These are phyloP conservation scores for Schwanniomyces vanrijiae DNA, from an alignment of 805 yeast species.

Conservation along the genomic window DNA sequence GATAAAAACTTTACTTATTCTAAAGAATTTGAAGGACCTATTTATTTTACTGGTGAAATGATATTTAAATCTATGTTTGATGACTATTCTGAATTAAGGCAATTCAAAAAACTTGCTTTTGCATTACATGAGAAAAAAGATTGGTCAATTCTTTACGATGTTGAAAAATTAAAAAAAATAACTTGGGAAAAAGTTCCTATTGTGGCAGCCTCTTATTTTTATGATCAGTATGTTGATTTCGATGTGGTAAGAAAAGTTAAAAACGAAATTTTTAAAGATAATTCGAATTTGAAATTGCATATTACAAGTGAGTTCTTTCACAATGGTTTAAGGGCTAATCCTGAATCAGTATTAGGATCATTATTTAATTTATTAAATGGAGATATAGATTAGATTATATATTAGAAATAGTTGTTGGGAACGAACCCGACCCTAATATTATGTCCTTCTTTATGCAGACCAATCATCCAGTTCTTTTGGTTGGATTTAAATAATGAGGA, in stretches of 20 bases:
- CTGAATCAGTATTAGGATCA: conserved; percentile 37
- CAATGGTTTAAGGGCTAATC: conserved; percentile 46
- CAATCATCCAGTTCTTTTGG: conserved; percentile 34
- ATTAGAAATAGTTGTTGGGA: conserved; percentile 27
- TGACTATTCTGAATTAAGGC: conserved; percentile 44
- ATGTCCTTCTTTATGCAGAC: conserved; percentile 14
- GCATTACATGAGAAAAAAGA: conserved; percentile 29
- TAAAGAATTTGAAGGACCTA: conserved; percentile 15
- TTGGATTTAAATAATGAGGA: conserved; percentile 17
- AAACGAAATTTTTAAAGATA: conserved; percentile 21
- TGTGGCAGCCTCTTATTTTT: conserved; percentile 49
- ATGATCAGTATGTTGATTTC: conserved; percentile 55
- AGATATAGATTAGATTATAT: conserved; percentile 34
- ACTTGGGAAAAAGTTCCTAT: conserved; percentile 40
- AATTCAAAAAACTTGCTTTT: conserved; percentile 41
- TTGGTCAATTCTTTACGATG: conserved; percentile 42
- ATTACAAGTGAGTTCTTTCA: conserved; percentile 53
- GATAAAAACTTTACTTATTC: conserved; percentile 24
- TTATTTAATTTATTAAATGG: conserved; percentile 40
- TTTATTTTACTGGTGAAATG: conserved; percentile 57
- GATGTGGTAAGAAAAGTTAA: conserved; percentile 38
- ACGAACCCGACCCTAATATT: conserved; percentile 34
- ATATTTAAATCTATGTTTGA: conserved; percentile 51
- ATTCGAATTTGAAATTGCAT: conserved; percentile 39
- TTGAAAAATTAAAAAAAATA: conserved; percentile 23